phyloP scores from a whole-genome alignment of 805 yeast species.

The Metschnikowia gelsemii region DNA sequence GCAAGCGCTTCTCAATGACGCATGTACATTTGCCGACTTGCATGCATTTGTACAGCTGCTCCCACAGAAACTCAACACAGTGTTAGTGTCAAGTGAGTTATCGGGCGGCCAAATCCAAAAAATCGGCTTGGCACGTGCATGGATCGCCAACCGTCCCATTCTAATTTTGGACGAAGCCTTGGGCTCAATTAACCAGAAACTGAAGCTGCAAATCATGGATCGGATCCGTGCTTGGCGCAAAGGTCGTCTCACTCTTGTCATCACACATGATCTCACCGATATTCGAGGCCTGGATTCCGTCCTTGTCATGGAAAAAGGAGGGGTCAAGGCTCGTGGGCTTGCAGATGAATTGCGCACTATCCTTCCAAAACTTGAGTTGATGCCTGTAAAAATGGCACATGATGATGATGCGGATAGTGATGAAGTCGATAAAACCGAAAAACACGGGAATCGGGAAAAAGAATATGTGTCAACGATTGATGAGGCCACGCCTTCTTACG shows the following conservation, averaged over 20 bases:
- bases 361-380: neutral
- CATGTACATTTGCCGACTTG: slow-evolving; percentile 47
- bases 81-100: slow-evolving; percentile 45
- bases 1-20: slow-evolving; percentile 9
- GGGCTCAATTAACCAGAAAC: slow-evolving; percentile 69
- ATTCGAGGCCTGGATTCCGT: slow-evolving; percentile 60
- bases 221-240: slow-evolving; percentile 59
- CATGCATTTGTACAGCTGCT: slow-evolving; percentile 47
- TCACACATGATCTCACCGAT: slow-evolving; percentile 73
- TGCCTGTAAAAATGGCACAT: neutral
- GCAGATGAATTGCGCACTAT: slow-evolving; percentile 5
- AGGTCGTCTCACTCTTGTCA: slow-evolving; percentile 71
- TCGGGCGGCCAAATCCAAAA: slow-evolving; percentile 94
- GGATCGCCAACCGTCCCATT: slow-evolving; percentile 67
- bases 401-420: neutral
- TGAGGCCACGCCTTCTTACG: slow-evolving; percentile 3
- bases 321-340: slow-evolving; percentile 6
- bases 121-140: slow-evolving; percentile 81
- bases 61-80: slow-evolving; percentile 56
- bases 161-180: slow-evolving; percentile 83
- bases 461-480: neutral
- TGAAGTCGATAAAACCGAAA: neutral
- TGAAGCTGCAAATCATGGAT: slow-evolving; percentile 46
- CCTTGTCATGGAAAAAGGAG: slow-evolving; percentile 59
- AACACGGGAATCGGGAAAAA: neutral